Conservation (phyloP, 2,329 filamentous ascomycete species). For the Talaromyces verruculosus region DNA sequence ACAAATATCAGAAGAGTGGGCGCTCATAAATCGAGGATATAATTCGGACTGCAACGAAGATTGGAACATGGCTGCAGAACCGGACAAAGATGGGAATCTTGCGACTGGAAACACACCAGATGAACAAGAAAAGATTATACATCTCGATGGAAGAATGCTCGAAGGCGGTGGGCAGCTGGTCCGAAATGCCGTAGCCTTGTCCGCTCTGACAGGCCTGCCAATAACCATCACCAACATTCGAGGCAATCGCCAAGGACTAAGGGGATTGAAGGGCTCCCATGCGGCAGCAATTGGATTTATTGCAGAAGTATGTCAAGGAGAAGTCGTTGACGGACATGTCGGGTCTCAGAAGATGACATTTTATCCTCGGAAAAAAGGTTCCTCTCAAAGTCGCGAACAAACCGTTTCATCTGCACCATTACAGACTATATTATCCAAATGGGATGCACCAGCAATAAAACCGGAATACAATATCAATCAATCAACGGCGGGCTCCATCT, state of each 20-base stretch:
- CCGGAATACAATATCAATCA: constrained; percentile 45
- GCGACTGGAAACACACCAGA: not conserved
- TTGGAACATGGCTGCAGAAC: not conserved
- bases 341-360: constrained; percentile 40
- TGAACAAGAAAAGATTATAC: constrained; percentile 25
- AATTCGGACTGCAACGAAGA: not conserved
- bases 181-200: constrained; percentile 56
- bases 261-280: constrained; percentile 59
- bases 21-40: not conserved
- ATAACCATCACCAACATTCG: constrained; percentile 56
- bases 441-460: constrained; percentile 25
- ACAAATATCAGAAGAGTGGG: not conserved
- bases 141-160: constrained; percentile 57
- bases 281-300: constrained; percentile 57
- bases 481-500: constrained; percentile 54
- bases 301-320: constrained; percentile 50
- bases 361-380: constrained; percentile 26
- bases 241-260: constrained; percentile 50
- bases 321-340: constrained; percentile 36
- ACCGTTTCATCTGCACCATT: not conserved
- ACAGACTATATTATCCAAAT: constrained; percentile 11
- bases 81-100: not conserved
- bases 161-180: constrained; percentile 64
- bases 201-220: constrained; percentile 53
- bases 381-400: not conserved